phyloP scores from a whole-genome alignment of 139 green algal species.

The Eudorina sp. region DNA sequence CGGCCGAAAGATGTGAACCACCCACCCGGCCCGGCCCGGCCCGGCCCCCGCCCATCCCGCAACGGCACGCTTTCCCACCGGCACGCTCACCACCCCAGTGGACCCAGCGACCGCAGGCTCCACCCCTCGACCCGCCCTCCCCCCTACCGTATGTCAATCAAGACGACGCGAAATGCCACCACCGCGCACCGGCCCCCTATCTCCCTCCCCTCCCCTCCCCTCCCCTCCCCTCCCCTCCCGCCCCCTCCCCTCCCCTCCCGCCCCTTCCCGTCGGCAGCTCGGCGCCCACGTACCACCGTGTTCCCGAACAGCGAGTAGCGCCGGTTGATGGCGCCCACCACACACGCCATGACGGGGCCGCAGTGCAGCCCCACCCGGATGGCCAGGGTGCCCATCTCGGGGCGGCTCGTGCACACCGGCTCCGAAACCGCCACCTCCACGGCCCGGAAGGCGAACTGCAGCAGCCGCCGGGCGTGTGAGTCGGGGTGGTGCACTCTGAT shows the following conservation, averaged over 20 bases:
- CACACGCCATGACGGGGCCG: slow-evolving; percentile 42
- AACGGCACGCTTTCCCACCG: too few species aligned
- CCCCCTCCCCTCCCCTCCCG: background rate
- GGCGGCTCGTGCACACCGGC: slow-evolving; percentile 3
- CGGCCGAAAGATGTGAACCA: too few species aligned
- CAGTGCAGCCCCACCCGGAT: slow-evolving; percentile 56
- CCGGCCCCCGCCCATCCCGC: too few species aligned
- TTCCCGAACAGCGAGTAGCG: slow-evolving; percentile 60
- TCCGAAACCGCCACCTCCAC: background rate
- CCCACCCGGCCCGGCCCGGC: too few species aligned
- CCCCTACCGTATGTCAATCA: too few species aligned
- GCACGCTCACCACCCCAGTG: too few species aligned
- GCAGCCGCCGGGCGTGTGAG: slow-evolving; percentile 28
- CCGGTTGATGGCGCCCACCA: slow-evolving; percentile 39
- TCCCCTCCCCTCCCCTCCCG: background rate
- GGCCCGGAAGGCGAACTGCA: slow-evolving; percentile 26
- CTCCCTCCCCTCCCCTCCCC: slow-evolving; percentile 43
- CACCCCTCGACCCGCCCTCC: too few species aligned
- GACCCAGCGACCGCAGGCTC: too few species aligned
- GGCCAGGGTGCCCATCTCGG: slow-evolving; percentile 27
- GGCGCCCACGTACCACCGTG: slow-evolving; percentile 29
- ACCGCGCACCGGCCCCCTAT: too few species aligned
- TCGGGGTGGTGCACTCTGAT: slow-evolving; percentile 32
- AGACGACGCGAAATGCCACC: too few species aligned
- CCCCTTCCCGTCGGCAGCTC: slow-evolving; percentile 29